These are phyloP conservation scores for Talaromyces amestolkiae DNA, from an alignment of 2,329 filamentous ascomycete genomes.

Conservation along the genomic window DNA sequence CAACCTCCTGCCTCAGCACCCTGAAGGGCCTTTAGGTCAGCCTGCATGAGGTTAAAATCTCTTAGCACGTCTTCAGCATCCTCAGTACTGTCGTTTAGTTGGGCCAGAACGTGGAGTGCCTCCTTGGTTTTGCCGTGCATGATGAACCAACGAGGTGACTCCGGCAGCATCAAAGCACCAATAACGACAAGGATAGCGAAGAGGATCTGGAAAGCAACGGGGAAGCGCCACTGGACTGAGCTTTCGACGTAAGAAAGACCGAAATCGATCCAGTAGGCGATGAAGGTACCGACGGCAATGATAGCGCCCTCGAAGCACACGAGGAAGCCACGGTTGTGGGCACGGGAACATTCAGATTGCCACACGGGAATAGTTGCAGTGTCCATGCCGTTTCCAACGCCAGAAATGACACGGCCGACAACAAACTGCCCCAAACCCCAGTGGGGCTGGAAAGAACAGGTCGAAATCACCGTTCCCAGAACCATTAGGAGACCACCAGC, in stretches of 20 bases:
- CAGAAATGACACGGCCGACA: conserved; percentile 24
- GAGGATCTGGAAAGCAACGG: conserved; percentile 46
- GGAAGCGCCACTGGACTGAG: conserved; percentile 44
- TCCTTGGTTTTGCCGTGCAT: conserved; percentile 47
- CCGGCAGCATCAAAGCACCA: conserved; percentile 7
- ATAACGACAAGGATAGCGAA: background rate
- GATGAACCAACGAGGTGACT: conserved; percentile 27
- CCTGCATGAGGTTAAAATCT: conserved; percentile 15
- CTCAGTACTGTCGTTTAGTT: conserved; percentile 53
- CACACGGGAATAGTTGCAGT: conserved; percentile 42
- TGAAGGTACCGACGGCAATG: conserved; percentile 33
- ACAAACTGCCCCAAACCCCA: conserved; percentile 44
- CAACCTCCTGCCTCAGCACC: conserved; percentile 63
- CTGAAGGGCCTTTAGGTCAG: conserved; percentile 55
- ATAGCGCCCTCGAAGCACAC: conserved; percentile 36
- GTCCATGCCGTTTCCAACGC: conserved; percentile 37
- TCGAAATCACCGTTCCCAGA: conserved; percentile 33
- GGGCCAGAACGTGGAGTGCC: conserved; percentile 51
- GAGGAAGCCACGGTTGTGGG: conserved; percentile 36
- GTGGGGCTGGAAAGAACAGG: conserved; percentile 23
- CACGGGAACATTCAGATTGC: conserved; percentile 37
- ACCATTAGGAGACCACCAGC: conserved; percentile 52
- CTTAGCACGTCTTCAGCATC: conserved; percentile 10
- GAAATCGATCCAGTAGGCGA: conserved; percentile 39
- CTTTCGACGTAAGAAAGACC: conserved; percentile 34